Base-by-base conservation (phyloP, 257 asterid species). In the Nicotiana obtusifolia region DNA sequence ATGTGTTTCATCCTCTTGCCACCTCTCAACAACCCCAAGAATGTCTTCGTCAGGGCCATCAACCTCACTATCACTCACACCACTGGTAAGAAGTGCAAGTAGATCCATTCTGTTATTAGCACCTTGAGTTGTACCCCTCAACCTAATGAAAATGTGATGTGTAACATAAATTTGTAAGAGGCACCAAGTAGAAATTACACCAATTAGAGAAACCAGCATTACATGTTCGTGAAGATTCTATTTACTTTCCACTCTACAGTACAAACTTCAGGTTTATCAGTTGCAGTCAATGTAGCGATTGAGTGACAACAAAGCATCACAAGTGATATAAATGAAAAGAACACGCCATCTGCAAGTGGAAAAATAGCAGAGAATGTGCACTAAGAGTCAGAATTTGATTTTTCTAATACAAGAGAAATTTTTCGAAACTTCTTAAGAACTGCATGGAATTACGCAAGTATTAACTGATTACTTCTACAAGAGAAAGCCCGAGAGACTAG, bases 1-100 rank as follows among this genome's bases (percentile, higher is more conserved):
- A 83, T 94, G 99, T 0, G 99, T 91, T 88, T 95, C 99, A 53
- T 95, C 95, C 80, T 94, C 98, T 52, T 91, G 88, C 99, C 99
- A 95, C 49, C 93, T 89, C 88, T 89, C 97, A 30, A 95, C 98
- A 77, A 91, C 88, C 64, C 93, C 97, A 80, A 94, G 98, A 83
- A 95, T 90, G 86, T 91, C 99, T 10, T 92, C 97, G 16, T 84
- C 91, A 3, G 90, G 89, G 52, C 88, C 84, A 33, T 81, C 85
- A 35, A 89, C 97, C 93, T 94, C 98, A 7, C 83, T 84, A 60
- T 90, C 95, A 44, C 88, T 88, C 67, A 95, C 92, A 13, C 99
- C 99, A 76, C 97, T 87, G 14, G 99, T 95, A 33, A 95, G 94
- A 22, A 95, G 93, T 68, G 97, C 90, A 37, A 93, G 76, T 56